Evolutionary conservation across 2,329 filamentous ascomycete species (phyloP).

Genomic region (Trichoderma cornu-damae): DNA sequence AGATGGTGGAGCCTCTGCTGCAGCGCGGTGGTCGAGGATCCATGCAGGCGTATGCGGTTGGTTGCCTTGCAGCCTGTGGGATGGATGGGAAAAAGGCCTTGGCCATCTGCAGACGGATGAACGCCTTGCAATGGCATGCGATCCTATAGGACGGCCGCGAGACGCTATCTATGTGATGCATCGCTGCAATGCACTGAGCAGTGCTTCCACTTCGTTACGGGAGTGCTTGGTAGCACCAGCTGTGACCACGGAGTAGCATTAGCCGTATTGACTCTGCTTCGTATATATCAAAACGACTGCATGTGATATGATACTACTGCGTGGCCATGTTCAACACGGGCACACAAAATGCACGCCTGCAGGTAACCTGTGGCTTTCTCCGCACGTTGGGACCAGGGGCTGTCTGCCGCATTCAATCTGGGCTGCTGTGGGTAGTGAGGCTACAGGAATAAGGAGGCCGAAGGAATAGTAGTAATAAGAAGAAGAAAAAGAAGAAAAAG

Average conservation of each 20-base stretch:
- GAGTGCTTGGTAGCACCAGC: background rate
- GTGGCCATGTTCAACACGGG: conserved; percentile 11
- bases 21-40: conserved; percentile 22
- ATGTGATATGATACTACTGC: conserved; percentile 16
- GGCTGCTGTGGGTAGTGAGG: background rate
- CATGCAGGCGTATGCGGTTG: background rate
- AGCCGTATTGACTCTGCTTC: background rate
- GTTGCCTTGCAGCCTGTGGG: background rate
- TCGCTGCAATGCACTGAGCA: background rate
- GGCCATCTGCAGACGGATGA: conserved; percentile 1
- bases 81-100: background rate
- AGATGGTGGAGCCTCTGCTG: conserved; percentile 27
- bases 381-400: conserved; percentile 1
- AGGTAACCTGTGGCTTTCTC: conserved; percentile 6
- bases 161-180: conserved; percentile 2
- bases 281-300: conserved; percentile 1
- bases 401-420: background rate
- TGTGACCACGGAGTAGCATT: background rate
- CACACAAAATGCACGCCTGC: conserved; percentile 15
- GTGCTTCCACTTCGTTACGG: background rate
- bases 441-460: background rate
- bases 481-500: background rate
- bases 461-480: background rate
- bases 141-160: conserved; percentile 5
- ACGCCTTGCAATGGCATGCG: background rate